Conservation (phyloP, 495 filamentous ascomycete genomes). For the Xylaria curta region DNA sequence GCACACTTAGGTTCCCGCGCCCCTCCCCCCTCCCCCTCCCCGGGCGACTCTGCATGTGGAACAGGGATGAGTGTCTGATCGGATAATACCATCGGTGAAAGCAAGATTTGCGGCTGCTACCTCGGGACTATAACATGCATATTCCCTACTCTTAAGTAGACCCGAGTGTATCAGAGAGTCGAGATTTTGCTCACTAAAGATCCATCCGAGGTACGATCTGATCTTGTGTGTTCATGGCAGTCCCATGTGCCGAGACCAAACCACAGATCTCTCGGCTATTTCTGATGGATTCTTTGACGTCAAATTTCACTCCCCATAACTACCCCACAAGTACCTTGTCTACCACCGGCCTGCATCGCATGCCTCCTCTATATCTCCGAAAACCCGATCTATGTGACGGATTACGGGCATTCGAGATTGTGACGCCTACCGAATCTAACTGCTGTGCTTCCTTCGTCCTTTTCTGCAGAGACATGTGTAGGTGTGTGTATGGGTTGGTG, state of each 20-base stretch:
- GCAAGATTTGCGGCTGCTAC: constrained; percentile 21
- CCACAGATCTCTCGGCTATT: constrained; percentile 18
- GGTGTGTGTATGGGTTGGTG: constrained; percentile 13
- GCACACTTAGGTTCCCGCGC: no score
- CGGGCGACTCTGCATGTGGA: constrained; percentile 26
- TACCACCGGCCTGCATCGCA: constrained; percentile 11
- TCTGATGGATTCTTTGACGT: constrained; percentile 18
- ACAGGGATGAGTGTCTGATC: constrained; percentile 19
- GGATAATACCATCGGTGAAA: constrained; percentile 27
- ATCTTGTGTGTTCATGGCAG: constrained; percentile 5
- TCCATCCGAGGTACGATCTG: not conserved
- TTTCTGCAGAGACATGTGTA: constrained; percentile 13
- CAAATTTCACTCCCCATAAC: constrained; percentile 17
- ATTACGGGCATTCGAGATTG: constrained; percentile 21
- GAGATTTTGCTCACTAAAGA: not conserved
- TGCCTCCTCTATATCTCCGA: constrained; percentile 28
- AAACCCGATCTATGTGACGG: constrained; percentile 22
- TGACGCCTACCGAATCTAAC: constrained; percentile 10
- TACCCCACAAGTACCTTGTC: no score
- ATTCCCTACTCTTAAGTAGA: not conserved
- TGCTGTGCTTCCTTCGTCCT: not conserved
- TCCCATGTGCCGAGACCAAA: constrained; percentile 1
- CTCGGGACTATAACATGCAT: constrained; percentile 8
- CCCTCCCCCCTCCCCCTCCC: not conserved
- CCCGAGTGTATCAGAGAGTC: not conserved